Conservation (phyloP, 495 filamentous ascomycete species). For the Aspergillus sparsus region DNA sequence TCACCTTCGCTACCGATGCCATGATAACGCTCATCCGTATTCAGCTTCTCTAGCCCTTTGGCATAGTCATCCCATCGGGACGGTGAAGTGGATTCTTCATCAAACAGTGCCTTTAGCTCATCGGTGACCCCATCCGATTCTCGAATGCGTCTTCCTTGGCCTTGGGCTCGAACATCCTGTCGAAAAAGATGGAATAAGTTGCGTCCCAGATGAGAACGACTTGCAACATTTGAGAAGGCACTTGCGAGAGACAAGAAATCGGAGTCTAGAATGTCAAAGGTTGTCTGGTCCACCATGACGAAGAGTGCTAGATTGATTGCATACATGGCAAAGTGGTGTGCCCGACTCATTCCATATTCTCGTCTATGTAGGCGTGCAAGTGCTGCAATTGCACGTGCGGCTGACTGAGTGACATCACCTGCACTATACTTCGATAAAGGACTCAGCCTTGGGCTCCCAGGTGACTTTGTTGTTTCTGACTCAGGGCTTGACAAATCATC, state of each 20-base stretch:
- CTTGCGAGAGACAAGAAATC: conserved; percentile 43
- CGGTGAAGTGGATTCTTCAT: conserved; percentile 29
- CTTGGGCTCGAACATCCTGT: conserved; percentile 37
- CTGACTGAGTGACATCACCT: conserved; percentile 26
- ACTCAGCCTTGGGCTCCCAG: conserved; percentile 37
- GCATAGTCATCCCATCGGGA: conserved; percentile 39
- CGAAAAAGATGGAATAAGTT: conserved; percentile 48
- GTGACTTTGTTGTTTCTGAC: conserved; percentile 32
- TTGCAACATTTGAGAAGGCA: conserved; percentile 42
- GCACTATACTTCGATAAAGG: conserved; percentile 30
- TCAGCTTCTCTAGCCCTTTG: conserved; percentile 42
- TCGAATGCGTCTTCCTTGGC: conserved; percentile 35
- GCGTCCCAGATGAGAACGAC: conserved; percentile 40
- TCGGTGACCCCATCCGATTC: conserved; percentile 28
- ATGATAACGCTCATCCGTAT: conserved; percentile 37
- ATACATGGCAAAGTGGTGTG: conserved; percentile 48
- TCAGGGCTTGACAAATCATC: conserved; percentile 19
- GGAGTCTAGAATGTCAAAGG: conserved; percentile 41
- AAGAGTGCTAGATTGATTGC: conserved; percentile 50
- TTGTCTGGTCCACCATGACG: conserved; percentile 35
- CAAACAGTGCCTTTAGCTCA: conserved; percentile 43
- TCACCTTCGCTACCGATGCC: conserved; percentile 26
- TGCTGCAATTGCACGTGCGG: conserved; percentile 38
- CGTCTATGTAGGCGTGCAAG: conserved; percentile 38
- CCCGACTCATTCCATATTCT: conserved; percentile 43